phyloP scores from a whole-genome alignment of 345 rosid species.

The Salix brachista region DNA sequence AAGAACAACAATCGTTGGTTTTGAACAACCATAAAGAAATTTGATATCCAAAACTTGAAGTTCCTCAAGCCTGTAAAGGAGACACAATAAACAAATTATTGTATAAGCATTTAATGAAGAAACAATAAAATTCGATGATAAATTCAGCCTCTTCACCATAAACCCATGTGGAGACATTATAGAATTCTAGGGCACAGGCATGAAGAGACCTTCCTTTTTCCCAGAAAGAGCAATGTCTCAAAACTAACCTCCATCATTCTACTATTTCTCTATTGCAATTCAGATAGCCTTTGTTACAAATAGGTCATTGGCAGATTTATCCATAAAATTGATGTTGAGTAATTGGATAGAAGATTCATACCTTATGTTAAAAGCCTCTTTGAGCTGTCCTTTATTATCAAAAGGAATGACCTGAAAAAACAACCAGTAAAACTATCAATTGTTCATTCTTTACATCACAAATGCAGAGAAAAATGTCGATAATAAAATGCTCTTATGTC shows the following conservation, averaged over 20 bases:
- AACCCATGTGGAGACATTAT: background rate
- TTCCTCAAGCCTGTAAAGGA: slow-evolving; percentile 76
- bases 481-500: background rate
- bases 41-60: slow-evolving; percentile 95
- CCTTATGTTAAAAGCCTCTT: slow-evolving; percentile 93
- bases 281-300: background rate
- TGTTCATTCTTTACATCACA: background rate
- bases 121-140: background rate
- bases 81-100: slow-evolving; percentile 4
- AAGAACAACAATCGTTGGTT: slow-evolving; percentile 90
- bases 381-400: slow-evolving; percentile 90
- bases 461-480: background rate
- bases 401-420: slow-evolving; percentile 77
- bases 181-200: no score
- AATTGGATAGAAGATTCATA: slow-evolving; percentile 9
- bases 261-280: background rate
- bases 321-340: background rate
- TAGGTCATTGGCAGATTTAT: background rate
- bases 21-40: slow-evolving; percentile 81
- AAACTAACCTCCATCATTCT: background rate
- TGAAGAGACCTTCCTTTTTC: background rate
- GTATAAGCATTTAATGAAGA: background rate
- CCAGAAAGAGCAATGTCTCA: background rate
- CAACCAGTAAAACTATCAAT: background rate
- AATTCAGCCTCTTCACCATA: background rate